Conservation (phyloP, 2,329 filamentous ascomycete species). For the Penicillium sp. region DNA sequence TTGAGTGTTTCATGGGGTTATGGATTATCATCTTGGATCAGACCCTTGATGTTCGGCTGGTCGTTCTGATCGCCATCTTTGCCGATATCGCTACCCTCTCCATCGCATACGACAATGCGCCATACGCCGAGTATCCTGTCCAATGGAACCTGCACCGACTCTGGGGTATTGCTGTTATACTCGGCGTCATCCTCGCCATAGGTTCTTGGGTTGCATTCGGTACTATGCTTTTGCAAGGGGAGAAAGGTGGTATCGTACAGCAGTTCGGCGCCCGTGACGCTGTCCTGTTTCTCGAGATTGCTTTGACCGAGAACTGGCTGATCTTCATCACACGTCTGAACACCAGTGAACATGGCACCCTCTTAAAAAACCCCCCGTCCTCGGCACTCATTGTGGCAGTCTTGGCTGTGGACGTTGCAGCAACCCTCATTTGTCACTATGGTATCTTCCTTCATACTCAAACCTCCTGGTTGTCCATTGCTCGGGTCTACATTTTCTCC, state of each 20-base stretch:
- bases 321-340: constrained; percentile 95
- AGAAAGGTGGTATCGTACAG: constrained; percentile 81
- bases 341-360: constrained; percentile 47
- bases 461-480: constrained; percentile 76
- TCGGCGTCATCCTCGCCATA: constrained; percentile 76
- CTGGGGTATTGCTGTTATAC: constrained; percentile 86
- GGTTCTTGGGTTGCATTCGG: constrained; percentile 89
- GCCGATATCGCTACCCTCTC: constrained; percentile 89
- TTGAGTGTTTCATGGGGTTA: constrained; percentile 87
- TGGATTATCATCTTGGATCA: constrained; percentile 89
- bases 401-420: constrained; percentile 76
- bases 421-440: constrained; percentile 82
- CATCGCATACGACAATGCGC: constrained; percentile 91
- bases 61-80: constrained; percentile 94
- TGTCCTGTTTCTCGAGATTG: constrained; percentile 86
- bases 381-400: constrained; percentile 77
- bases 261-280: constrained; percentile 81
- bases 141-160: constrained; percentile 96
- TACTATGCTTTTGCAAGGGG: constrained; percentile 70
- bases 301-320: constrained; percentile 90
- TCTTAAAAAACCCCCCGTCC: background rate
- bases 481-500: constrained; percentile 89
- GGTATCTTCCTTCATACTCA: constrained; percentile 73
- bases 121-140: constrained; percentile 80
- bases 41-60: constrained; percentile 79